A percentile compares a stretch with the other conserved stretches of the same genome.
Conservation (phyloP, 805 yeast species). For the Kodamaea jinghongensis region DNA sequence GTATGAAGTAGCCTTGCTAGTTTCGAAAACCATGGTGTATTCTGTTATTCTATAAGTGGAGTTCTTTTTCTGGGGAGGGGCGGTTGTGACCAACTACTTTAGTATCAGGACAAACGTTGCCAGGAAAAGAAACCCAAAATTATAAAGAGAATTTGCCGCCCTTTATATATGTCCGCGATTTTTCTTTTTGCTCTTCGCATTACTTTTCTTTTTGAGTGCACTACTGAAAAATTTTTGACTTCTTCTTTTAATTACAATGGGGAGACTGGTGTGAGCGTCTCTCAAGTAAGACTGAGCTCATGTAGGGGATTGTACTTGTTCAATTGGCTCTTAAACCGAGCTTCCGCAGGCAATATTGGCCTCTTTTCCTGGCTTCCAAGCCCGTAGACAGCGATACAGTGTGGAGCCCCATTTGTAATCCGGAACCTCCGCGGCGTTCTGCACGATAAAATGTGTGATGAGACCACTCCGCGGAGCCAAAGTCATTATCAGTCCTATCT, state of each 20-base stretch:
- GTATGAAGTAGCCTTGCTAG: constrained; percentile 63
- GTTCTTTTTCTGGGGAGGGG: background rate
- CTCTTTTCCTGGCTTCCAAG: too few species aligned
- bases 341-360: too few species aligned
- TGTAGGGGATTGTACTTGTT: too few species aligned
- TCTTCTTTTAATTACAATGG: background rate
- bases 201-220: background rate
- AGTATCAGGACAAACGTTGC: constrained; percentile 38
- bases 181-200: constrained; percentile 7
- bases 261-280: too few species aligned
- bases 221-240: constrained; percentile 12
- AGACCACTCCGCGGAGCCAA: background rate
- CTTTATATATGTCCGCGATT: constrained; percentile 6
- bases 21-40: constrained; percentile 35
- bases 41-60: background rate
- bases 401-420: too few species aligned
- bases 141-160: constrained; percentile 1
- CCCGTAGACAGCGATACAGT: too few species aligned
- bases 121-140: constrained; percentile 33
- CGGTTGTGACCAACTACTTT: background rate
- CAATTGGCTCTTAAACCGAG: too few species aligned
- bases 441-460: constrained; percentile 1
- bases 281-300: too few species aligned
- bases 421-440: too few species aligned
- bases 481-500: too few species aligned